Percentiles rank a stretch among this genome's conserved stretches.
Conservation (phyloP, 2,329 filamentous ascomycete genomes). For the Penicillium freii region DNA sequence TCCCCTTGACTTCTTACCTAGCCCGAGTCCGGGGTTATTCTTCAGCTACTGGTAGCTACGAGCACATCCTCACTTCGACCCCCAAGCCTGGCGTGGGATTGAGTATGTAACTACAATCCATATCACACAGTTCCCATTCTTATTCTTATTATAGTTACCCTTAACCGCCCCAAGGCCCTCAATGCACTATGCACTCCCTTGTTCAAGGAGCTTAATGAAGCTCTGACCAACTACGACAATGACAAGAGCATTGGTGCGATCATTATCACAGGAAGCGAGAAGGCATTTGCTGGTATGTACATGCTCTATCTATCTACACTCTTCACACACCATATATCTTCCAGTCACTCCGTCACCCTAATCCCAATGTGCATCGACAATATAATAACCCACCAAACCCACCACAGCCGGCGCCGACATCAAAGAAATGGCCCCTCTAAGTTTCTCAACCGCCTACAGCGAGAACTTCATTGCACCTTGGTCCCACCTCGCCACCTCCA, state of each 20-base stretch:
- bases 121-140: neutral
- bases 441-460: conserved; percentile 83
- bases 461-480: conserved; percentile 92
- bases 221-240: conserved; percentile 67
- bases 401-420: conserved; percentile 82
- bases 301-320: neutral
- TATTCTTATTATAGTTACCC: conserved; percentile 62
- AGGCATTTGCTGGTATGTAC: conserved; percentile 71
- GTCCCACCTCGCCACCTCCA: conserved; percentile 76
- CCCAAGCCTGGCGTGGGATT: conserved; percentile 88
- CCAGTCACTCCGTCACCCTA: neutral
- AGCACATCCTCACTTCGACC: conserved; percentile 76
- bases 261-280: conserved; percentile 81
- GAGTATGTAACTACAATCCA: conserved; percentile 54
- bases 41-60: conserved; percentile 57
- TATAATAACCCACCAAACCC: conserved; percentile 1
- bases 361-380: neutral
- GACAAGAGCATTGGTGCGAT: conserved; percentile 71
- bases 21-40: conserved; percentile 41
- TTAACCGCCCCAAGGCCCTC: conserved; percentile 91
- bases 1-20: conserved; percentile 38
- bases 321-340: too few species aligned
- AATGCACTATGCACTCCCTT: conserved; percentile 92
- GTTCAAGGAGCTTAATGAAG: conserved; percentile 83
- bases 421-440: conserved; percentile 95